phyloP scores from a whole-genome alignment of 768 basidiomycete species.

The Mrakia blollopis region DNA sequence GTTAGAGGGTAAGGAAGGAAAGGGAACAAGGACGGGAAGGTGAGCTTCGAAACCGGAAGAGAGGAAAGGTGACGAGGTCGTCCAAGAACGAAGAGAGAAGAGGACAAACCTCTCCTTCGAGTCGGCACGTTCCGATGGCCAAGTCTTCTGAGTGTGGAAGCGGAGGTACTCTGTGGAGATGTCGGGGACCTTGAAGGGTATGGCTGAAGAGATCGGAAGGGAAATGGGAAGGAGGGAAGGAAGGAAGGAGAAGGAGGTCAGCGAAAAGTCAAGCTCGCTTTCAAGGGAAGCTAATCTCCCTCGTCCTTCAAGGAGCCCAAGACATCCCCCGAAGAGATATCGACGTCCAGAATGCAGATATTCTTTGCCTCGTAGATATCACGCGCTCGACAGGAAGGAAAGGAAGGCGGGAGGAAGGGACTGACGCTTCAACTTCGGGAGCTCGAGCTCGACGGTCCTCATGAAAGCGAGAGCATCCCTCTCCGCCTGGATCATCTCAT shows the following conservation, averaged over 20 bases:
- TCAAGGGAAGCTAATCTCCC: not conserved
- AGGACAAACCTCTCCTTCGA: conserved; percentile 25
- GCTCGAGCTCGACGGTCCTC: conserved; percentile 33
- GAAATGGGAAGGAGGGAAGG: not conserved
- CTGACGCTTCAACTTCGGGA: conserved; percentile 30
- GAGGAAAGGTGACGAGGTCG: not conserved
- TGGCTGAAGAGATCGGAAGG: conserved; percentile 5
- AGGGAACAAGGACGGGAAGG: not conserved
- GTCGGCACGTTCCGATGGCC: conserved; percentile 22
- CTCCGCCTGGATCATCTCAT: conserved; percentile 31
- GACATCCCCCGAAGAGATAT: not conserved
- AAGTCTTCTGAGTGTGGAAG: conserved; percentile 31
- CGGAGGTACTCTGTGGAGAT: conserved; percentile 25
- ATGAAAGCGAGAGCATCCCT: conserved; percentile 32
- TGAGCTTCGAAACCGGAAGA: not conserved
- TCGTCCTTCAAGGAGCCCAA: not conserved
- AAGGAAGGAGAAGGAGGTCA: not conserved
- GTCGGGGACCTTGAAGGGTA: conserved; percentile 27
- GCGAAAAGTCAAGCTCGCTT: not conserved
- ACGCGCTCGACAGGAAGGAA: no score
- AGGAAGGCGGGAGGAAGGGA: not conserved
- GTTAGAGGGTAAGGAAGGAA: not conserved
- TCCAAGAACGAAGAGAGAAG: not conserved
- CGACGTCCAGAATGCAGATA: no score
- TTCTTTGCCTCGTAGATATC: no score